Evolutionary conservation across 768 basidiomycete species (phyloP).

Genomic region (Gloeophyllum trabeum): DNA sequence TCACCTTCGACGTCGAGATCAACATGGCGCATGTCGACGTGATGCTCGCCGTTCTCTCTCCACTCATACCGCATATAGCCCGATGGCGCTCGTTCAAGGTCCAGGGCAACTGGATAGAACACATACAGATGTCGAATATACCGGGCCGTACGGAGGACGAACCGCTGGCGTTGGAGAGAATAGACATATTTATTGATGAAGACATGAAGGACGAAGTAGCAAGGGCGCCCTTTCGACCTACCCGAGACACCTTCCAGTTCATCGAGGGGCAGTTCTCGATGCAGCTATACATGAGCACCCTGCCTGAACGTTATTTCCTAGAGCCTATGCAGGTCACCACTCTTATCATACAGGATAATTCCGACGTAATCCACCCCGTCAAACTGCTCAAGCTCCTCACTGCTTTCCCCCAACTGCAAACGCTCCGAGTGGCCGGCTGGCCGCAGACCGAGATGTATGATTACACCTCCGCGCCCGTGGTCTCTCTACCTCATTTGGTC

Average conservation of each 20-base stretch:
- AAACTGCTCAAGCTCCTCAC: conserved; percentile 50
- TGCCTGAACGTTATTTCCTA: conserved; percentile 35
- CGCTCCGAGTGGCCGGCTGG: conserved; percentile 45
- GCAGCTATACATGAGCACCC: conserved; percentile 34
- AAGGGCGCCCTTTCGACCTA: conserved; percentile 5
- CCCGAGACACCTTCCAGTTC: conserved; percentile 9
- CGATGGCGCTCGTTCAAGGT: conserved; percentile 49
- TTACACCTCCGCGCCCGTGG: conserved; percentile 22
- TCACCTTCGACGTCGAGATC: conserved; percentile 45
- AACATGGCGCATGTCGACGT: conserved; percentile 33
- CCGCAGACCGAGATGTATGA: conserved; percentile 28
- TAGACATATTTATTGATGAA: not conserved
- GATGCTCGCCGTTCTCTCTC: conserved; percentile 53
- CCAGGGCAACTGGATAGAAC: conserved; percentile 21
- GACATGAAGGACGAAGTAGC: conserved; percentile 5
- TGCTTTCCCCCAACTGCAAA: conserved; percentile 49
- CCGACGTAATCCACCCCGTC: conserved; percentile 28
- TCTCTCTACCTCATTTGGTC: conserved; percentile 46
- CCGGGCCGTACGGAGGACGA: conserved; percentile 7
- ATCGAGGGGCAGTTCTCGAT: conserved; percentile 21
- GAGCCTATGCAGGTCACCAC: conserved; percentile 43
- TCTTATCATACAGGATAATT: conserved; percentile 43
- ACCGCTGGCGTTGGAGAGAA: conserved; percentile 4
- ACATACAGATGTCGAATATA: conserved; percentile 16
- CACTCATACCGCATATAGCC: conserved; percentile 39